Evolutionary conservation across 768 basidiomycete genomes (phyloP), one percentile per base, ranked within the genome.

Genomic region (Agrocybe chaxingu): DNA sequence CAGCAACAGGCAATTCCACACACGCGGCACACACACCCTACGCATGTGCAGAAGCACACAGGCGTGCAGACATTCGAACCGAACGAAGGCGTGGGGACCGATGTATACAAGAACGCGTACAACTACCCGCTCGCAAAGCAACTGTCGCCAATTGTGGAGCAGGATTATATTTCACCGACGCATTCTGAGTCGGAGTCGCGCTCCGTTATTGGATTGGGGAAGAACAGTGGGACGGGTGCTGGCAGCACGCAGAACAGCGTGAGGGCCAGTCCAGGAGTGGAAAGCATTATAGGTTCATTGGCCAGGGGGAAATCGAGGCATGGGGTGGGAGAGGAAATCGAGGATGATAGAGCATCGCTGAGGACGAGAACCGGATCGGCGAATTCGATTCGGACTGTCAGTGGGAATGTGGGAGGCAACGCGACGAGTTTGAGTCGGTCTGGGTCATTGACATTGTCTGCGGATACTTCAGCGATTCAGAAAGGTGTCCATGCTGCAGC

Each of bases 81-180:
- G 3, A 24, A 24, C 24, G 24, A 24, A 24, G 40, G 43, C 13
- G 45, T 56, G 49, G 59, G 45, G 42, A 66, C 67, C 4, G 70
- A 73, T 46, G 65, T 71, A 1, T 73, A 68, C 56, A 66, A 60
- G 4, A 54, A 64, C 41, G 69, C 70, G 3, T 70, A 71, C 42
- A 63, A 63, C 49, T 72, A 73, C 44, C 71, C 73, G 2, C 51
- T 49, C 75, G 70, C 67, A 19, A 74, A 73, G 61, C 84, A 77
- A 40, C 74, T 87, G 34, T 85, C 85, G 1, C 84, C 86, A 0
- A 86, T 87, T 36, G 74, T 73, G 7, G 86, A 87, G 65, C 78
- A 78, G 55, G 81, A 85, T 47, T 84, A 84, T 57, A 60, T 81
- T 48, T 81, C 82, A 5, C 81, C 81, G 9, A 47, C 40, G n/a